Conservation (phyloP, 495 filamentous ascomycete genomes). For the Amniculicola lignicola region DNA sequence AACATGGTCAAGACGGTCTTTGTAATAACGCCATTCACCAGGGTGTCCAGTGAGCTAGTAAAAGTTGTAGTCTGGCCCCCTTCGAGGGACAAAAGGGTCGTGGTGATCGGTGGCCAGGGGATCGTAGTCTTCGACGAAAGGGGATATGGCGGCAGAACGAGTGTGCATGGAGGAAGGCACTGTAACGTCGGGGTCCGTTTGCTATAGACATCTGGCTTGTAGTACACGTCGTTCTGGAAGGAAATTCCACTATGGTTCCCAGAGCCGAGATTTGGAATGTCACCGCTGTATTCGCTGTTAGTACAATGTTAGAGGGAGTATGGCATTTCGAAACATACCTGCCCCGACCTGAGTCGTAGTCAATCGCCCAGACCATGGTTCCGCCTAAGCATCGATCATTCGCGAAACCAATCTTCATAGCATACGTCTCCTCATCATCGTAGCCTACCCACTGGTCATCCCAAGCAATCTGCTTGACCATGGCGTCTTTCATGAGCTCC, state of each 20-base stretch:
- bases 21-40: neutral
- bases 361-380: neutral
- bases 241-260: neutral
- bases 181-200: neutral
- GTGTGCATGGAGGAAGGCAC: neutral
- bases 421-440: neutral
- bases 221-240: neutral
- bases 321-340: too few species aligned
- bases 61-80: neutral
- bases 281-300: too few species aligned
- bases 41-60: neutral
- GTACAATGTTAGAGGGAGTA: too few species aligned
- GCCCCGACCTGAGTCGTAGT: neutral
- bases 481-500: conserved; percentile 9
- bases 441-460: neutral
- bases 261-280: too few species aligned
- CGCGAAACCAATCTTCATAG: conserved; percentile 7
- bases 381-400: neutral
- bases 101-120: neutral
- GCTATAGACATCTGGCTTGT: neutral
- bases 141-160: neutral
- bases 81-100: neutral
- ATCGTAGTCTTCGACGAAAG: neutral
- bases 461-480: neutral
- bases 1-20: neutral